Percentiles rank a stretch among this genome's conserved stretches.
These are phyloP conservation scores for Zygosaccharomyces kombuchaensis DNA, from an alignment of 805 yeast genomes.

Conservation along the genomic window DNA sequence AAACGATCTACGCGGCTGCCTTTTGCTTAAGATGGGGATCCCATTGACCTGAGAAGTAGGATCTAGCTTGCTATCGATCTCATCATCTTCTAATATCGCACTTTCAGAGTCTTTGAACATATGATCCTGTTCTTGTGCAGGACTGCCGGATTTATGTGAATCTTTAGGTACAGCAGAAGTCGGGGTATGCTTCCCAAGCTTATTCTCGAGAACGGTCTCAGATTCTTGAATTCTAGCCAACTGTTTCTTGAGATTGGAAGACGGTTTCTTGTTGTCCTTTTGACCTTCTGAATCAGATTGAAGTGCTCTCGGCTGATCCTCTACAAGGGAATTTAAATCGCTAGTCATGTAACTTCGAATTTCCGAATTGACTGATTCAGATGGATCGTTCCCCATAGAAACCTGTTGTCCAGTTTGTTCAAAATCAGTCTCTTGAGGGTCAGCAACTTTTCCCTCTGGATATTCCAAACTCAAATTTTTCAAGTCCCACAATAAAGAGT, in stretches of 20 bases:
- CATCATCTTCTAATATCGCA: conserved; percentile 8
- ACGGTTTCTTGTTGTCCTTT: background rate
- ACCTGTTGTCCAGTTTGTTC: background rate
- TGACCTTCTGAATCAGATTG: conserved; percentile 11
- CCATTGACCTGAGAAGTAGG: conserved; percentile 16
- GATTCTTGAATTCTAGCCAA: conserved; percentile 3
- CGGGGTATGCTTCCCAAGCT: background rate
- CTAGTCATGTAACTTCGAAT: conserved; percentile 23
- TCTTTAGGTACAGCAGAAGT: background rate
- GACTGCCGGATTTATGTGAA: background rate
- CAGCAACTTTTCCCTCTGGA: conserved; percentile 1
- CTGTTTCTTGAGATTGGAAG: conserved; percentile 11
- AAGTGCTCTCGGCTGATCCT: conserved; percentile 23
- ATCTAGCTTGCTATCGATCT: conserved; percentile 9
- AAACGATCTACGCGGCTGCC: conserved; percentile 28
- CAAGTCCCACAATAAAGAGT: conserved; percentile 34
- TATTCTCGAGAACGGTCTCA: background rate
- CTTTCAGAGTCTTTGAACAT: conserved; percentile 5
- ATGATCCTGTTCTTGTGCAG: background rate
- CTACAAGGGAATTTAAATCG: conserved; percentile 28
- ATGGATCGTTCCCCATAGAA: background rate
- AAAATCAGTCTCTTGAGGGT: background rate
- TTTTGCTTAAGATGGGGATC: conserved; percentile 23
- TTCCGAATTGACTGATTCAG: conserved; percentile 14
- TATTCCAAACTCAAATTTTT: conserved; percentile 15